These are phyloP conservation scores for Alloascoidea hylecoeti DNA, from an alignment of 805 yeast genomes.

Conservation along the genomic window DNA sequence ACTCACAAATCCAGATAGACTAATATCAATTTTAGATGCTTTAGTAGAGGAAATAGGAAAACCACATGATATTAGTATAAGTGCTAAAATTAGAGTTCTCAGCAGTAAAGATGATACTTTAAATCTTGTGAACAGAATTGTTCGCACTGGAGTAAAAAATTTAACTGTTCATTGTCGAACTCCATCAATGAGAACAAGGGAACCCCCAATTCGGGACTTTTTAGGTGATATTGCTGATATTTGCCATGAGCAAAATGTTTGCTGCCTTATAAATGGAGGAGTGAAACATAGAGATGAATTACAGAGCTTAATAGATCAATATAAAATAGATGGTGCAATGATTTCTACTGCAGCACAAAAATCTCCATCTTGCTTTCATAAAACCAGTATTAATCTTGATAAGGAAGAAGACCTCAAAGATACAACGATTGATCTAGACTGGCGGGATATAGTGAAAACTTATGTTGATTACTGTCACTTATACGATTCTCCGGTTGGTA, in stretches of 20 bases:
- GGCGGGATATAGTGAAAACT: too few relatives aligned
- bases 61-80: conserved; percentile 66
- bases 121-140: conserved; percentile 38
- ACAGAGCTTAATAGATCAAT: conserved; percentile 30
- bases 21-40: conserved; percentile 51
- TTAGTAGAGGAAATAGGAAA: conserved; percentile 72
- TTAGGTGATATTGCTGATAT: conserved; percentile 45
- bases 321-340: conserved; percentile 73
- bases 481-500: too few relatives aligned
- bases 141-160: conserved; percentile 71
- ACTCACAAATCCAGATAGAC: conserved; percentile 63
- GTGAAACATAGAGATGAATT: conserved; percentile 42
- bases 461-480: too few relatives aligned
- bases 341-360: conserved; percentile 83
- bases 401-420: too few relatives aligned
- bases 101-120: conserved; percentile 49
- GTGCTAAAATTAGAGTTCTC: conserved; percentile 78
- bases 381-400: conserved; percentile 2
- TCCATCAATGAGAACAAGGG: conserved; percentile 80
- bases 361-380: conserved; percentile 63
- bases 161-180: conserved; percentile 90
- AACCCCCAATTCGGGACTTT: conserved; percentile 63
- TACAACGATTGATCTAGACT: too few relatives aligned
- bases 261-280: conserved; percentile 76
- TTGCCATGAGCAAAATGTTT: conserved; percentile 47